Base-by-base conservation (phyloP, 495 filamentous ascomycete genomes). In the Apiosordaria backusii region DNA sequence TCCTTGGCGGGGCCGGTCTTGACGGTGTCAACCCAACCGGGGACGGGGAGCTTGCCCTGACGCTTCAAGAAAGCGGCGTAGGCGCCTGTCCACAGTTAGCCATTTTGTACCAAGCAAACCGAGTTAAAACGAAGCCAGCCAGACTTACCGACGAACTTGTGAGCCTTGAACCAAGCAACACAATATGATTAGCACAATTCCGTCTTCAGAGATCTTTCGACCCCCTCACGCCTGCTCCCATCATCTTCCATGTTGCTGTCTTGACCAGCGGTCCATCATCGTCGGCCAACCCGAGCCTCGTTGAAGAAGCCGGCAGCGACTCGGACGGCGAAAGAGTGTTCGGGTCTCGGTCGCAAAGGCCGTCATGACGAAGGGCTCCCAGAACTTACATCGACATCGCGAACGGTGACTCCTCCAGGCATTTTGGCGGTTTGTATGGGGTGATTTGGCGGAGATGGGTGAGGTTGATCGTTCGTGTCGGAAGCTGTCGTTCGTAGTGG, bases 21-120 rank as follows among this genome's bases (percentile, higher is more conserved):
- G 85, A 98, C 94, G 77, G 94, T 97, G 78, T 98, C 94, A 80
- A 96, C 92, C 94, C 94, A 98, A 82, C 93, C 93, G 76, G 93
- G 93, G 75, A 97, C 96, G 76, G 91, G 92, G 71, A 98, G 92
- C 86, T 97, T 97, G 79, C 94, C 94, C 86, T 97, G 94, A 77
- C 94, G 88, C 89, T 98, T 98, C 86, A 98, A 82, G 87, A 98
- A 98, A 80, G 89, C 92, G 73, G 93, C 89, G 82, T 98, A 98
- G 80, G 92, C 90, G 68, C 85, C 80, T 70, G 26, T 27, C 10
- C 1, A 4, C 7, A 19, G 62, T 67, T 65, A 70, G 64, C 58
- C n/a, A 50, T 22, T 57, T 19, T 6, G 22, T 50, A 25, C 24
- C 45, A 50, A 27, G 4, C 7, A 35, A 45, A 19, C 57, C 21